Conservation (phyloP, 768 basidiomycete species). For the Galerina sulciceps region DNA sequence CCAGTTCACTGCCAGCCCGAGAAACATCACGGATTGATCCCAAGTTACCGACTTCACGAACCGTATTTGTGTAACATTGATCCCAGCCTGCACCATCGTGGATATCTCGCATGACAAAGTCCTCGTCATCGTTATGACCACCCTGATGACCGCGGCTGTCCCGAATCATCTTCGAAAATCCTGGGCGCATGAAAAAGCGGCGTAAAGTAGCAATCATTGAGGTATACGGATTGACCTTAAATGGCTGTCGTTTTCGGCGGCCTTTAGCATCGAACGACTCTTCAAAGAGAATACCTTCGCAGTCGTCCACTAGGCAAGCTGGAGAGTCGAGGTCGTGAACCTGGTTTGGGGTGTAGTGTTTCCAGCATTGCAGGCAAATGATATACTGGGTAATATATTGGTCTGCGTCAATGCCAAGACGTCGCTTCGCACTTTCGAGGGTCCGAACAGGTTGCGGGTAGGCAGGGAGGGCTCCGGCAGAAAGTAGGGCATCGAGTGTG, state of each 20-base stretch:
- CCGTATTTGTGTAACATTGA: conserved; percentile 7
- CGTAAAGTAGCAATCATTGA: conserved; percentile 25
- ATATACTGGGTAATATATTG: conserved; percentile 25
- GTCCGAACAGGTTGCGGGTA: conserved; percentile 20
- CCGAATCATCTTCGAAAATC: conserved; percentile 12
- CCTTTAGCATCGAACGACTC: conserved; percentile 10
- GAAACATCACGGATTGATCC: conserved; percentile 10
- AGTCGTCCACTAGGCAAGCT: conserved; percentile 1
- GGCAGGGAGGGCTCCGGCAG: conserved; percentile 11
- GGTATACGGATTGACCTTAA: conserved; percentile 19
- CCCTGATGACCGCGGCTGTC: conserved; percentile 9
- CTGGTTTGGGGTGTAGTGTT: conserved; percentile 16
- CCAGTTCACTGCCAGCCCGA: background rate
- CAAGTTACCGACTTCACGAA: conserved; percentile 17
- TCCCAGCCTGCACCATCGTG: conserved; percentile 23
- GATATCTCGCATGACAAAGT: conserved; percentile 29
- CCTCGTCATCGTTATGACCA: conserved; percentile 19
- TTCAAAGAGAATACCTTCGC: conserved; percentile 16
- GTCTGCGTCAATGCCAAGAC: conserved; percentile 29
- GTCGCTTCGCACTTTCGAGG: conserved; percentile 21
- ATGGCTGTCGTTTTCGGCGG: conserved; percentile 2
- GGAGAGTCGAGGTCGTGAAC: conserved; percentile 9
- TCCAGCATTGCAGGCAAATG: conserved; percentile 24
- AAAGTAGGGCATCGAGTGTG: too few species aligned
- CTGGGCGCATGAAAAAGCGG: conserved; percentile 17